Evolutionary conservation across 306 rosid species (phyloP), one percentile per base, ranked within the genome.

Genomic region (Vigna nakashimae): DNA sequence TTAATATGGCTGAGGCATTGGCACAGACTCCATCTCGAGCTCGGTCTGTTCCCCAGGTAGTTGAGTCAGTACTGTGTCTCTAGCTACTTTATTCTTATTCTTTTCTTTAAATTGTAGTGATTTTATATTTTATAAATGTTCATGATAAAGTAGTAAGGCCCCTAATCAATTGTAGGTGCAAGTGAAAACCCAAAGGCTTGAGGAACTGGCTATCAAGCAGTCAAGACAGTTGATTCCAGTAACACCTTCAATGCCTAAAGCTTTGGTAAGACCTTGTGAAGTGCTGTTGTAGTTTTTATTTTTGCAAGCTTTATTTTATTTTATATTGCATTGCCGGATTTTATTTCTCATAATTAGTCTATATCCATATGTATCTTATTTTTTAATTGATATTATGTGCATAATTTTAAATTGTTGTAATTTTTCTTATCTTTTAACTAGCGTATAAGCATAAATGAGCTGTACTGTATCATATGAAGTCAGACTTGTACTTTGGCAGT

Each of bases 1-100:
- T 95, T 64, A 95, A 95, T 81, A 95, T 96, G 99, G 99, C 99
- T 72, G 99, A 92, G 87, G 96, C 99, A 38, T 86, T 96, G 80
- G 91, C 84, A 32, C 99, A 96, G 83, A 86, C 89, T 80, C 99
- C 99, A 26, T 83, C 90, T 57, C 90, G 97, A 68, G 82, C 91
- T 80, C 89, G 89, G 50, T 72, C 94, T 60, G 75, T 81, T 78
- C 98, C 99, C 16, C 97, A 90, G 92, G 98, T 90, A 88, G 67
- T 74, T 69, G 83, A 81, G 78, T 74, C 63, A 68, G 67, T 69
- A 42, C 48, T 34, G 40, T 57, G 20, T 32, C 34, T 28, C 63
- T 60, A 13, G 13, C 46, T 45, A 12, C 5, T 36, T 49, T 71
- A 10, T 67, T 73, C 38, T 16, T 62, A 38, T 60, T 9, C 46